Base-by-base conservation (phyloP, 2,329 filamentous ascomycete genomes). In the Tolypocladium nubicola region DNA sequence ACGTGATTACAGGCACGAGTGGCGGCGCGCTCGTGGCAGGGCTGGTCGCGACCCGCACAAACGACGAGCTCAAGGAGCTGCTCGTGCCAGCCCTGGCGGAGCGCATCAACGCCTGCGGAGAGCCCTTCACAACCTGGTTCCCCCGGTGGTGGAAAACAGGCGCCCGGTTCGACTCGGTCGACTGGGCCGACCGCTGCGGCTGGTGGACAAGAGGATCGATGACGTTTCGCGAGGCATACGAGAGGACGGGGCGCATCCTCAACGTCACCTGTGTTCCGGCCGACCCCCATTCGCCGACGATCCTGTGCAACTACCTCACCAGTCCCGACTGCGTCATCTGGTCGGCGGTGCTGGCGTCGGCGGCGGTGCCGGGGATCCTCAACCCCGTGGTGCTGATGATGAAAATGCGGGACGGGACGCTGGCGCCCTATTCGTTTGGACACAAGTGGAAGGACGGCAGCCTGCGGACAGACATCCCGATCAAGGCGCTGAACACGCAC, bases 391-490 rank as follows among this genome's bases (percentile, higher is more conserved):
- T 99, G 1, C 83, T 99, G 9, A 89, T 90, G 77, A 92, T 96
- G 78, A 96, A 96, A 75, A 88, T 82, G 56, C 78, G 80, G 21
- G 83, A 91, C 59, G 92, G 91, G 1, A 85, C 79, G 2, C 78
- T 99, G 4, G 84, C 85, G 0, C 94, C 94, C 0, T 99, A 96
- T 72, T 95, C 90, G 0, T 99, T 99, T 68, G 94, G 94, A 0
- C 92, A 97, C 77, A 97, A 97, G 74, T 99, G 94, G 94, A 99
- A 99, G 73, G 94, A 99, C 70, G 94, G 94, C 56, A 94, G 88
- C 64, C 75, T 99, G 56, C 83, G 94, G 41, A 99, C 94, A 1
- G 94, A 99, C 67, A 97, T 99, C 35, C 94, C 94, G 0, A 84
- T 99, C 67, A 94, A 93, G 72, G 88, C 92, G 1, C 79, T 99